A percentile compares a stretch with the other conserved stretches of the same genome.
Conservation (phyloP, 306 rosid species). For the Trichosanthes cucumerina region DNA sequence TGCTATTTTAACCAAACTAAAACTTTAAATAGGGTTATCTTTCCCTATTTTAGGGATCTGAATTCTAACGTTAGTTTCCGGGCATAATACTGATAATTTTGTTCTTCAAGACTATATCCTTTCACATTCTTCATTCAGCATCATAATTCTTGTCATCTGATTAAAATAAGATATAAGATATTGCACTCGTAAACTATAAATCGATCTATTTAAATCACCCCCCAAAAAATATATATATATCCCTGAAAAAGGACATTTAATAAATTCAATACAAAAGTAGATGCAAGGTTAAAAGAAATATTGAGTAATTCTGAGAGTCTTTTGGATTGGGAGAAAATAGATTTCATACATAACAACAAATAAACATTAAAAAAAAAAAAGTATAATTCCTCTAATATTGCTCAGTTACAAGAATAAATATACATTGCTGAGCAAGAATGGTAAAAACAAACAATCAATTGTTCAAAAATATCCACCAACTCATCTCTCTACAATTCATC, state of each 20-base stretch:
- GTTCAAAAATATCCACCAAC: conserved; percentile 11
- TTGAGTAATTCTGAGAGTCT: not conserved
- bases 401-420: conserved; percentile 23
- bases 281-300: not conserved
- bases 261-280: not conserved
- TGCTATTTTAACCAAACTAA: too few species aligned
- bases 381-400: conserved; percentile 4
- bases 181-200: not conserved
- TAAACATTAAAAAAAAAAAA: conserved; percentile 1
- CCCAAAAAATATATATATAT: not conserved
- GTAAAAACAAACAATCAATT: conserved; percentile 11
- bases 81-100: not conserved
- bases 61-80: not conserved
- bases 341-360: conserved; percentile 2
- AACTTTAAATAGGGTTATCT: too few species aligned
- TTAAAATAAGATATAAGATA: not conserved
- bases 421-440: conserved; percentile 40
- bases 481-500: conserved; percentile 2
- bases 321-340: not conserved
- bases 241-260: not conserved
- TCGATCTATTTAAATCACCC: not conserved
- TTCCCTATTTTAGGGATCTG: too few species aligned
- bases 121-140: not conserved
- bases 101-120: not conserved
- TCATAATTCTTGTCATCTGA: not conserved